Conservation (phyloP, 257 asterid genomes). For the Perilla frutescens region DNA sequence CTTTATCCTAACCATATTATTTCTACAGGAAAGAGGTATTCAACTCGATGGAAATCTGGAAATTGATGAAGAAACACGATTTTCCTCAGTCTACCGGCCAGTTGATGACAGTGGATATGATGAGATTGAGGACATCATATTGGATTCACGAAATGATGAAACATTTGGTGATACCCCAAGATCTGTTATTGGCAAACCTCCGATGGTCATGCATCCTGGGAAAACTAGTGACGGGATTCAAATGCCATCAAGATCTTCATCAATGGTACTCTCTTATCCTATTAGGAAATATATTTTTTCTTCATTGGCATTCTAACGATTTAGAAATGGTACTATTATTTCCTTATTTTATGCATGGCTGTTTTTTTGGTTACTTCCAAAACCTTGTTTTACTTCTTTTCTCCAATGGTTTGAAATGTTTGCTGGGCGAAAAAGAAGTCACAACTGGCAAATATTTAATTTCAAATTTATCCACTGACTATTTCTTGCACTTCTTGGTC, state of each 20-base stretch:
- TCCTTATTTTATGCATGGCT: slow-evolving; percentile 11
- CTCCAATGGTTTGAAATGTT: not conserved
- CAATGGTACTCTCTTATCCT: slow-evolving; percentile 47
- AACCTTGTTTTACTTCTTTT: not conserved
- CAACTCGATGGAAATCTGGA: slow-evolving; percentile 68
- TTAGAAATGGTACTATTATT: not conserved
- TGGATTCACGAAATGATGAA: slow-evolving; percentile 77
- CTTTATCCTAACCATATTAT: slow-evolving; percentile 37
- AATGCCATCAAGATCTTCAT: slow-evolving; percentile 52
- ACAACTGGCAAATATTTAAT: not conserved
- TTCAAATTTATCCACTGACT: slow-evolving; percentile 1
- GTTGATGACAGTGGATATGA: slow-evolving; percentile 85
- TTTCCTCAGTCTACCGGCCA: slow-evolving; percentile 76
- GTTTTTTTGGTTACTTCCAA: slow-evolving; percentile 17
- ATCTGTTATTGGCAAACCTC: slow-evolving; percentile 52
- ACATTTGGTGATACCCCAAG: slow-evolving; percentile 72
- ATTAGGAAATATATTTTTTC: slow-evolving; percentile 14
- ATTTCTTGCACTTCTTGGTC: not conserved
- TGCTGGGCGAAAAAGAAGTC: not conserved
- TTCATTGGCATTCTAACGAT: slow-evolving; percentile 17
- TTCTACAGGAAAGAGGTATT: slow-evolving; percentile 83
- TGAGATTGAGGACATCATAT: slow-evolving; percentile 67
- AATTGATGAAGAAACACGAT: slow-evolving; percentile 90
- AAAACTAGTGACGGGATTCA: slow-evolving; percentile 48
- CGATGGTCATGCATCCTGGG: slow-evolving; percentile 40